Conservation (phyloP, 257 asterid genomes). For the Verbena officinalis region DNA sequence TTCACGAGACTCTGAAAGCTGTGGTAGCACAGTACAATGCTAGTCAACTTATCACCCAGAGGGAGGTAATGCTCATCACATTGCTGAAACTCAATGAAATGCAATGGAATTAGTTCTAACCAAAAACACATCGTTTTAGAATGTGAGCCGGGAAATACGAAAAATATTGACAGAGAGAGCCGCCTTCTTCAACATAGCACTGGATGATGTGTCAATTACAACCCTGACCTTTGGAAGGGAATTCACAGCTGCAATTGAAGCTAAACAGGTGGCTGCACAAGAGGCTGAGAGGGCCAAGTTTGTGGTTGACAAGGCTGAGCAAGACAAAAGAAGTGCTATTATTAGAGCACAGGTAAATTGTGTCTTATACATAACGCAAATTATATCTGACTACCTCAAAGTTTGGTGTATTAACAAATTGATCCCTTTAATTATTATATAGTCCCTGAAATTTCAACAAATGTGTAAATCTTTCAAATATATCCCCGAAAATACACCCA, state of each 20-base stretch:
- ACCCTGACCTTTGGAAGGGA: conserved; percentile 76
- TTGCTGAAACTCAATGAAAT: too few species aligned
- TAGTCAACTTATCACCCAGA: conserved; percentile 92
- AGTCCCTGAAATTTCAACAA: too few species aligned
- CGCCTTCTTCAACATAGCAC: conserved; percentile 72
- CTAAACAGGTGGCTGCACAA: conserved; percentile 91
- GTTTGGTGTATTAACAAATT: too few species aligned
- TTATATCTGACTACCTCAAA: too few species aligned
- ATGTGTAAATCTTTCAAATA: too few species aligned
- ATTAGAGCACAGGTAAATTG: conserved; percentile 80
- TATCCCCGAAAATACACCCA: too few species aligned
- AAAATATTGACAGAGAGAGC: conserved; percentile 76
- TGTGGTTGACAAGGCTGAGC: conserved; percentile 90
- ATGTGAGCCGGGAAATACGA: conserved; percentile 80
- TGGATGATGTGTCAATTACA: conserved; percentile 89
- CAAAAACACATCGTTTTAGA: too few species aligned
- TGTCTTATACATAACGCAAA: too few species aligned
- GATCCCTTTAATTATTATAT: too few species aligned
- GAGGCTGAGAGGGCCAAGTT: conserved; percentile 95
- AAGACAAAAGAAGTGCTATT: conserved; percentile 80
- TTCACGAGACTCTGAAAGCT: conserved; percentile 87
- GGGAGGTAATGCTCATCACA: conserved; percentile 60
- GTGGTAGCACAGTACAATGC: conserved; percentile 96
- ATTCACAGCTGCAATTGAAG: conserved; percentile 86
- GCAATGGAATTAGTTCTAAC: too few species aligned